phyloP scores from a whole-genome alignment of 164 flowering plant species.

The Umbellularia californica region DNA sequence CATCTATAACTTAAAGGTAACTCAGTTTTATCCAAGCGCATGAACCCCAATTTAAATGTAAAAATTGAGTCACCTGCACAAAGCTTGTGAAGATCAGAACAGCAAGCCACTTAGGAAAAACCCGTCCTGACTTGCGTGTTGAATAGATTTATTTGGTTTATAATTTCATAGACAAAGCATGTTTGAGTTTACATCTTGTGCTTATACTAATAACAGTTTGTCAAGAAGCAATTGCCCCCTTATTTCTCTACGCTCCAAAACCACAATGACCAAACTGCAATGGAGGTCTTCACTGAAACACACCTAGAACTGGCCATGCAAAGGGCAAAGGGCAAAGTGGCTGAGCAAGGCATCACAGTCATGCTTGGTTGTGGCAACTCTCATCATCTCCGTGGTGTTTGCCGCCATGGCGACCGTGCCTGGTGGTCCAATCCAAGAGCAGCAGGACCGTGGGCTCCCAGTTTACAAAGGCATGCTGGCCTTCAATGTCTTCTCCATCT shows the following conservation, averaged over 20 bases:
- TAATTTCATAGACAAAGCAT: neutral
- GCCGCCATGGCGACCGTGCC: neutral
- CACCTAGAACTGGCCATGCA: neutral
- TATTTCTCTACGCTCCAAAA: neutral
- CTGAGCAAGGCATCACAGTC: neutral
- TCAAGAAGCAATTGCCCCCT: neutral
- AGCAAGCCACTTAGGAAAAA: too few relatives aligned
- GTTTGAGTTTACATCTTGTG: neutral
- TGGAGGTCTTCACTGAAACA: slow-evolving; percentile 1
- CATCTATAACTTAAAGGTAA: too few relatives aligned
- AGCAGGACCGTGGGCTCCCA: too few relatives aligned
- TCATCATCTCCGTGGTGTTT: neutral
- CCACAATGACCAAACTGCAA: neutral
- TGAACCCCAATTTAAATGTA: too few relatives aligned
- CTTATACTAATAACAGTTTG: neutral
- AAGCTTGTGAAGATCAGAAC: too few relatives aligned
- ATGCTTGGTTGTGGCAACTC: neutral
- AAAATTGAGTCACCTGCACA: too few relatives aligned
- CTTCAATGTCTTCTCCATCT: neutral
- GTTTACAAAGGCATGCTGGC: neutral
- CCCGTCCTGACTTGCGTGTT: too few relatives aligned
- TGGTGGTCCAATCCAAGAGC: neutral
- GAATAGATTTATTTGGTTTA: neutral
- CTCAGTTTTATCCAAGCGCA: too few relatives aligned
- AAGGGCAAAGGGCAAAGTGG: neutral